Conservation (phyloP, 2,329 filamentous ascomycete genomes). For the Claviceps humidiphila region DNA sequence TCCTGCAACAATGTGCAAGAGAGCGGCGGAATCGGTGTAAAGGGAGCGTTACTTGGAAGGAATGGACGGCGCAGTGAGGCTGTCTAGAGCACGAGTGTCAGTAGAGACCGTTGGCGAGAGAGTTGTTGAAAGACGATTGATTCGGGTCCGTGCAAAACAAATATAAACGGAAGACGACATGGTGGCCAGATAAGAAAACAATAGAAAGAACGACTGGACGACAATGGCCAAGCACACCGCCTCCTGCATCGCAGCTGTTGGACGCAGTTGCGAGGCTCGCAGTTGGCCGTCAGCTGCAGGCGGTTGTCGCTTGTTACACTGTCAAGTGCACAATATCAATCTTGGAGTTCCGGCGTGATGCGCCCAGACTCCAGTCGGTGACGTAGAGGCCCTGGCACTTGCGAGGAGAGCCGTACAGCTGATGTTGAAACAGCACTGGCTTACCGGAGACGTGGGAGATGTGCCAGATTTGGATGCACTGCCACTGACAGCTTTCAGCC, state of each 20-base stretch:
- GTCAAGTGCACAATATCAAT: too few relatives aligned
- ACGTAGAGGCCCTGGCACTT: too few relatives aligned
- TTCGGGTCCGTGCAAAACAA: too few relatives aligned
- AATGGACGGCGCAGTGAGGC: constrained; percentile 23
- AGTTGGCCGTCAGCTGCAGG: neutral
- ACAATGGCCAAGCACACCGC: neutral
- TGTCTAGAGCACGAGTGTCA: constrained; percentile 16
- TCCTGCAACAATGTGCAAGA: neutral
- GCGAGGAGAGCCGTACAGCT: too few relatives aligned
- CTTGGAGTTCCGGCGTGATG: too few relatives aligned
- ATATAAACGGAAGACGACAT: neutral
- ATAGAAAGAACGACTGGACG: neutral
- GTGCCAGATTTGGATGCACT: neutral
- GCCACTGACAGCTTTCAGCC: neutral
- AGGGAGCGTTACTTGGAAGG: constrained; percentile 11
- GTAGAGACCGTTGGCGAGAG: neutral
- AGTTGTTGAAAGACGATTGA: too few relatives aligned
- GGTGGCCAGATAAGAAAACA: neutral
- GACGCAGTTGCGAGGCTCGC: neutral
- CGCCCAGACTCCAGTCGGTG: too few relatives aligned
- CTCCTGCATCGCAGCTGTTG: neutral
- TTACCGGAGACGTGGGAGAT: neutral
- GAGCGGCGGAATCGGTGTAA: neutral
- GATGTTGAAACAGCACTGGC: neutral
- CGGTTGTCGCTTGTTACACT: neutral